phyloP scores from a whole-genome alignment of 139 green algal genomes.

The Gonium pectorale region DNA sequence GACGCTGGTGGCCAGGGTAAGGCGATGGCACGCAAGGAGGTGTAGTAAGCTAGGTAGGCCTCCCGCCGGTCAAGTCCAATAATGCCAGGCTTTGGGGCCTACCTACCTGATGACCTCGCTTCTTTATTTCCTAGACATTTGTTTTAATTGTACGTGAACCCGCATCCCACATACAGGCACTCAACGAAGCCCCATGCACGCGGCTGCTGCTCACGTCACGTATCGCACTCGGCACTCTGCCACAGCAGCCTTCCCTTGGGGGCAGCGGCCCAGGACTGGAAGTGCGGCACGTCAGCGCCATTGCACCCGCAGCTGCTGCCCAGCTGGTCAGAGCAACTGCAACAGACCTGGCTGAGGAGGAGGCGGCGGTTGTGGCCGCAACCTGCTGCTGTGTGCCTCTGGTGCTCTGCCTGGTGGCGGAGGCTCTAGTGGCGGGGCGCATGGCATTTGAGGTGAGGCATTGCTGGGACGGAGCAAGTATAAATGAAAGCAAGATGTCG shows the following conservation, averaged over 20 bases:
- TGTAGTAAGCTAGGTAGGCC: no score
- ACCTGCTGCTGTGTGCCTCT: constrained; percentile 29
- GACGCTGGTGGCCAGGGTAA: no score
- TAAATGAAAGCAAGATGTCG: no score
- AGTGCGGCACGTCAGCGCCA: background rate
- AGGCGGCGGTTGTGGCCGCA: background rate
- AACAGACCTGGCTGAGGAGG: background rate
- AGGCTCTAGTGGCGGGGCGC: constrained; percentile 1
- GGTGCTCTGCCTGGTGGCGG: constrained; percentile 30
- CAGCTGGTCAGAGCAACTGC: constrained; percentile 1
- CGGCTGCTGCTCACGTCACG: constrained; percentile 39
- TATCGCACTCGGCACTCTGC: background rate
- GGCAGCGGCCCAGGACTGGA: no score
- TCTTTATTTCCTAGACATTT: no score
- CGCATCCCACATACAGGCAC: background rate
- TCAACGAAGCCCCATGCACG: background rate
- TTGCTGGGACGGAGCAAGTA: no score
- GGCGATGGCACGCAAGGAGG: no score
- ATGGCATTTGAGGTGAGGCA: constrained; percentile 3
- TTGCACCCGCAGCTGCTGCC: background rate
- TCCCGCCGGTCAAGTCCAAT: no score
- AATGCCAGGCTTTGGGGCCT: no score
- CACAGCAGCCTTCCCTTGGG: no score
- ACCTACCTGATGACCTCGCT: no score
- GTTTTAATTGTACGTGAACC: no score